phyloP scores from a whole-genome alignment of 1,284 basidiomycete genomes.

The Pyrrhoderma noxium region DNA sequence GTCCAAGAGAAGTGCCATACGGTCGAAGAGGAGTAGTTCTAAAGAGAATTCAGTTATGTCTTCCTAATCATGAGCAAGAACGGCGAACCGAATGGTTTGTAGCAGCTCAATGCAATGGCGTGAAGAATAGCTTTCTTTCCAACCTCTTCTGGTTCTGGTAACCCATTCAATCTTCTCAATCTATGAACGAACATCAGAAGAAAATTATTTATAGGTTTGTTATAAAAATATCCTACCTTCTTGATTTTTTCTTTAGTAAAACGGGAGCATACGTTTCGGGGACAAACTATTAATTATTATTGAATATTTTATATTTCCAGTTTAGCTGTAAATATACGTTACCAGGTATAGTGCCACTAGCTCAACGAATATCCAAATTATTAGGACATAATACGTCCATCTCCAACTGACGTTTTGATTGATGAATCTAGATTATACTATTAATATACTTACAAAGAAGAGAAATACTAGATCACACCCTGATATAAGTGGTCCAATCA shows the following conservation, averaged over 20 bases:
- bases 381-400: slow-evolving; percentile 68
- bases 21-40: slow-evolving; percentile 66
- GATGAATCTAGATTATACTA: slow-evolving; percentile 29
- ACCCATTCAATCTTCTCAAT: slow-evolving; percentile 35
- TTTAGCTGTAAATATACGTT: slow-evolving; percentile 19
- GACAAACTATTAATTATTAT: slow-evolving; percentile 35
- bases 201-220: not conserved
- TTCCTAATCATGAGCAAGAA: not conserved
- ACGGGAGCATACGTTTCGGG: slow-evolving; percentile 74
- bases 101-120: slow-evolving; percentile 48
- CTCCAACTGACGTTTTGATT: slow-evolving; percentile 61
- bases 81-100: slow-evolving; percentile 65
- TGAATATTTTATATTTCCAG: not conserved
- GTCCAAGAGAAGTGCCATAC: slow-evolving; percentile 69
- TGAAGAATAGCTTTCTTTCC: slow-evolving; percentile 31
- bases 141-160: slow-evolving; percentile 33
- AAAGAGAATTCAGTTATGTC: slow-evolving; percentile 4
- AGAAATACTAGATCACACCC: too few species aligned
- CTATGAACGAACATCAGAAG: not conserved
- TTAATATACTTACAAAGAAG: not conserved
- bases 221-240: slow-evolving; percentile 21
- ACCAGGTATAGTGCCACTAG: slow-evolving; percentile 43
- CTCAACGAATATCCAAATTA: slow-evolving; percentile 55
- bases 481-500: slow-evolving; percentile 53
- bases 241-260: slow-evolving; percentile 53